Evolutionary conservation across 2,329 filamentous ascomycete species (phyloP).

Genomic region (Ceratocystiopsis sp.): DNA sequence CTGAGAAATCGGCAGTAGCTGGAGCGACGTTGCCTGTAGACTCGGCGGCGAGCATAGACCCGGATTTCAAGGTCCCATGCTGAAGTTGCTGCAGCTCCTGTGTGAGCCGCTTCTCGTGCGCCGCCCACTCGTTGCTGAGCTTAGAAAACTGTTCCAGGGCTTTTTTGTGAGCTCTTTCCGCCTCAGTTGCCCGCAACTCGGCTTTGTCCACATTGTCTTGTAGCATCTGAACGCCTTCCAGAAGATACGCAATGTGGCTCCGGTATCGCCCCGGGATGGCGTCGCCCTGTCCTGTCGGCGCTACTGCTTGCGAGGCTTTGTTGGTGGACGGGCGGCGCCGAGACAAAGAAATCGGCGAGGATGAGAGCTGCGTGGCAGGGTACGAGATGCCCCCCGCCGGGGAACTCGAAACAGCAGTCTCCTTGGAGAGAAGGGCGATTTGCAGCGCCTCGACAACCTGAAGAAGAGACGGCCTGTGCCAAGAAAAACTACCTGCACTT

Average conservation of each 20-base stretch:
- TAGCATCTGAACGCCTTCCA: constrained; percentile 20
- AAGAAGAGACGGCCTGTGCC: constrained; percentile 24
- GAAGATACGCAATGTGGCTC: constrained; percentile 21
- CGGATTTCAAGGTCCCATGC: constrained; percentile 8
- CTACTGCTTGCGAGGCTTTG: not conserved
- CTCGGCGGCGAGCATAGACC: not conserved
- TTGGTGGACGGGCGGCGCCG: not conserved
- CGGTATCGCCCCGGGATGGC: constrained; percentile 25
- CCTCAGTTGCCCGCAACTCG: constrained; percentile 14
- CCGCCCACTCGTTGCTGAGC: constrained; percentile 21
- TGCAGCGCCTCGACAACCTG: constrained; percentile 28
- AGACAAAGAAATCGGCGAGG: not conserved
- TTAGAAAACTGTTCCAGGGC: constrained; percentile 19
- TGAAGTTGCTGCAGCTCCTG: constrained; percentile 24
- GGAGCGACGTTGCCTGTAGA: not conserved
- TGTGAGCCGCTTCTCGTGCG: constrained; percentile 20
- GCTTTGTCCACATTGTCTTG: constrained; percentile 11
- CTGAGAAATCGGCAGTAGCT: not conserved
- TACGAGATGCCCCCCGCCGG: not conserved
- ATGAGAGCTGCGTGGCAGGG: not conserved
- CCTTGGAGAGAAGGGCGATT: constrained; percentile 22
- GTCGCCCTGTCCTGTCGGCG: constrained; percentile 1
- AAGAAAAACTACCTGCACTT: constrained; percentile 11
- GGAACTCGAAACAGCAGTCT: not conserved
- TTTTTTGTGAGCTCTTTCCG: constrained; percentile 14